Percentiles rank a stretch among this genome's conserved stretches.
These are phyloP conservation scores for Apiospora rasikravindrae DNA, from an alignment of 2,329 filamentous ascomycete genomes.

Conservation along the genomic window DNA sequence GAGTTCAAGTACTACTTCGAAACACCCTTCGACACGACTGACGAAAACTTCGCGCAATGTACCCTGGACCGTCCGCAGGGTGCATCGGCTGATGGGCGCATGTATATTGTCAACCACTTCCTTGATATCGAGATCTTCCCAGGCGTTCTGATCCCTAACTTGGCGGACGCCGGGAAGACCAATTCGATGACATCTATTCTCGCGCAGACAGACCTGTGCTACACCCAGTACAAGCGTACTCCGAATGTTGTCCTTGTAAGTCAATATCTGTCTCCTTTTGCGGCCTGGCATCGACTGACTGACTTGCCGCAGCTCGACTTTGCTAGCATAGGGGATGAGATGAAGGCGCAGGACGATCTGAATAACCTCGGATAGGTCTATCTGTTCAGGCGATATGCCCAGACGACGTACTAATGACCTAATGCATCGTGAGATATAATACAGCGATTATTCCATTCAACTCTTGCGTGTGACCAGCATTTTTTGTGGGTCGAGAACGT, in stretches of 20 bases:
- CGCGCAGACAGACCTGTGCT: slow-evolving; percentile 46
- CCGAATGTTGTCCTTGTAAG: slow-evolving; percentile 48
- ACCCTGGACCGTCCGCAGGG: slow-evolving; percentile 64
- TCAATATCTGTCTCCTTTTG: neutral
- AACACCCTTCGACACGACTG: slow-evolving; percentile 70
- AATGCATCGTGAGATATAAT: neutral
- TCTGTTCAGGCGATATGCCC: neutral
- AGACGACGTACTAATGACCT: neutral
- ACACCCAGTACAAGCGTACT: slow-evolving; percentile 34
- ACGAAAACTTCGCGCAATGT: slow-evolving; percentile 67
- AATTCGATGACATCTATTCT: slow-evolving; percentile 53
- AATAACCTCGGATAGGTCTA: slow-evolving; percentile 6
- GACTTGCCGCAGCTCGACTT: slow-evolving; percentile 17
- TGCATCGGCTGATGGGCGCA: slow-evolving; percentile 44
- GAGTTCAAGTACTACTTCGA: slow-evolving; percentile 74
- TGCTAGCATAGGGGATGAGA: slow-evolving; percentile 15
- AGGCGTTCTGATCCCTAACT: slow-evolving; percentile 44
- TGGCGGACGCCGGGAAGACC: slow-evolving; percentile 43
- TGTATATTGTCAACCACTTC: slow-evolving; percentile 53
- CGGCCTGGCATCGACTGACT: slow-evolving; percentile 1
- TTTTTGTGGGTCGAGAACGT: neutral
- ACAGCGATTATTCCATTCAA: neutral
- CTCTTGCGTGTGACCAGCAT: neutral
- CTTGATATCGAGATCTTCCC: slow-evolving; percentile 39
- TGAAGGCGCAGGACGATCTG: slow-evolving; percentile 8